A percentile compares a stretch with the other conserved stretches of the same genome.
Evolutionary conservation across 305 asterid species (phyloP).

Genomic region (Fraxinus baroniana): DNA sequence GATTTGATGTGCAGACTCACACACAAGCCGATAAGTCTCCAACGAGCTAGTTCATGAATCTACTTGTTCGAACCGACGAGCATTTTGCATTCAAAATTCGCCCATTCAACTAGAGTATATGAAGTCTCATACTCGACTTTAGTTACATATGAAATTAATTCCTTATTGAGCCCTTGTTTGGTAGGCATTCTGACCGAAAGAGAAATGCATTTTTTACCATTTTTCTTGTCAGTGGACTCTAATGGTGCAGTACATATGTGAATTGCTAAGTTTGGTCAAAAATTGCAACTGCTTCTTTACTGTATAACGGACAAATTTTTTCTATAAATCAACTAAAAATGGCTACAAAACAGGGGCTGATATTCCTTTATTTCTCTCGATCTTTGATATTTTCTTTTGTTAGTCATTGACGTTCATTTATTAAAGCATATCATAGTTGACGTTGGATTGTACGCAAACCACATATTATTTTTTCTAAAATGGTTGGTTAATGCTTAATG

Average conservation of each 20-base stretch:
- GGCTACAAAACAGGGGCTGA: too few species aligned
- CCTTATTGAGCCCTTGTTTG: too few species aligned
- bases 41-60: not conserved
- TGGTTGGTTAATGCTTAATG: slow-evolving; percentile 30
- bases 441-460: not conserved
- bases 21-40: not conserved
- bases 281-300: too few species aligned
- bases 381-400: not conserved
- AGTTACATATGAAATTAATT: not conserved
- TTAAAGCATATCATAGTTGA: not conserved
- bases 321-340: too few species aligned
- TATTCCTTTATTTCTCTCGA: not conserved
- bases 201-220: too few species aligned
- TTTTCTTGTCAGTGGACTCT: too few species aligned
- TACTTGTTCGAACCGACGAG: not conserved
- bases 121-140: not conserved
- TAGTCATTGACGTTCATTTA: not conserved
- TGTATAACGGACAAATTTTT: too few species aligned
- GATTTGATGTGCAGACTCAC: too few species aligned
- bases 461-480: not conserved
- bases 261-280: too few species aligned
- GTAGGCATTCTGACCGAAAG: too few species aligned
- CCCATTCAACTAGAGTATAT: not conserved
- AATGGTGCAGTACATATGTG: too few species aligned
- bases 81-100: not conserved